A percentile compares a stretch with the other conserved stretches of the same genome.
These are phyloP conservation scores for Caulochytrium protostelioides DNA, from an alignment of 371 early-diverging fungal genomes.

Conservation along the genomic window DNA sequence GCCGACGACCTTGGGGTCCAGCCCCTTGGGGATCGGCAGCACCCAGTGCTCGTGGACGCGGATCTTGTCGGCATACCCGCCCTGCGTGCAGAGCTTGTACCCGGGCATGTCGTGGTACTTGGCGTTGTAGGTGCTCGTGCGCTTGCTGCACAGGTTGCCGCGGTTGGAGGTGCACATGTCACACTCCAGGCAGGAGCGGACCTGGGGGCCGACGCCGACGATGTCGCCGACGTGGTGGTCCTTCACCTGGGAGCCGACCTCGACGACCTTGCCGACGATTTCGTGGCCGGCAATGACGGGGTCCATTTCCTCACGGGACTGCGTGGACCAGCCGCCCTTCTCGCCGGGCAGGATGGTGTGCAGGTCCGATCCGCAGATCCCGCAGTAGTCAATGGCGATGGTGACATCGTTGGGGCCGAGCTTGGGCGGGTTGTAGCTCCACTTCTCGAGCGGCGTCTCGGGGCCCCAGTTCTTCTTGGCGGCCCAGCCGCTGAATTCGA, in stretches of 20 bases:
- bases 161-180: conserved; percentile 3
- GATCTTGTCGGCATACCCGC: conserved; percentile 47
- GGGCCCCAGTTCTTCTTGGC: no score
- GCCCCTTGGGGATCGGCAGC: conserved; percentile 35
- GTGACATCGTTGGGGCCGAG: conserved; percentile 28
- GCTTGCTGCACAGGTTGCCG: conserved; percentile 7
- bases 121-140: conserved; percentile 28
- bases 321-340: conserved; percentile 1
- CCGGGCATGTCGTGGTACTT: conserved; percentile 28
- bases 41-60: conserved; percentile 31
- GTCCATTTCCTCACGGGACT: not conserved
- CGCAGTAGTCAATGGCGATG: conserved; percentile 28
- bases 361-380: conserved; percentile 29
- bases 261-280: conserved; percentile 12
- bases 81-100: conserved; percentile 15
- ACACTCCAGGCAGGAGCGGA: conserved; percentile 8
- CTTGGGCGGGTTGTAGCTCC: conserved; percentile 12
- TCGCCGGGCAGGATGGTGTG: conserved; percentile 7
- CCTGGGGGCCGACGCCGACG: conserved; percentile 16
- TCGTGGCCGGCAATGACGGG: conserved; percentile 12
- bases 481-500: no score
- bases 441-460: conserved; percentile 2
- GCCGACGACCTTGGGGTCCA: conserved; percentile 30
- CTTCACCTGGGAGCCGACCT: conserved; percentile 1
- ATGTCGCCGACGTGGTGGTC: conserved; percentile 8